Base-by-base conservation (phyloP, 139 green algal genomes). In the Closterium sp. region DNA sequence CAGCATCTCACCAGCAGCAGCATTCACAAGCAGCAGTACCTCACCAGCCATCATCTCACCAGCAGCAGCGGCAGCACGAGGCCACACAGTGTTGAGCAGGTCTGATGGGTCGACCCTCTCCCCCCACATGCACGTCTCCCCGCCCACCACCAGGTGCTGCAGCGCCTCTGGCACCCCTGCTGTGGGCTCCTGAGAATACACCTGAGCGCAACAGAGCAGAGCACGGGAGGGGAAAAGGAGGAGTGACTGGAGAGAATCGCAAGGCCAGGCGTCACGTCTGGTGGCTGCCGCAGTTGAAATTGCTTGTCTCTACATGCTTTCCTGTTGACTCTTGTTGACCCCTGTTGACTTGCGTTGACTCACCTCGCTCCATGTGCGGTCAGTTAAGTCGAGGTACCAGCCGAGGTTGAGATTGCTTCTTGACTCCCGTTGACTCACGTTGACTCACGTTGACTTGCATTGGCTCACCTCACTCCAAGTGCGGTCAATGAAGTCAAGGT, bases 101-200 rank as follows among this genome's bases (percentile, higher is more conserved):
- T 94, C 91, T 27, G 91, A 94, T 4, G 84, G 28, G 62, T 95
- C 92, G 13, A 50, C 91, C 27, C 91, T 94, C 91, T 95, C 92
- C 21, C 92, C 92, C 92, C 92, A 95, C 92, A 94, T 94, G 92
- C 92, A 95, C 42, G 94, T 92, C 92, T 95, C 92, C 3, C 92
- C 92, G 10, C 92, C 92, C 79, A 94, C 13, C 29, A 94, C 89
- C 31, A 93, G 50, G 31, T 32, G 31, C 30, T 92, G 89, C 17
- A 79, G 62, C 62, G 13, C 17, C 62, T 22, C 62, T 79, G 62
- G 62, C 17, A 79, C 17, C 62, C 17, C 62, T 79, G 17, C 62
- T 79, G 62, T 79, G 1, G 62, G 62, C 62, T 79, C 62, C 62
- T 79, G 62, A 79, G 62, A 79, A 79, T 79, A 79, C 62, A 79